These are phyloP conservation scores for Lizanozyma gosingica DNA, from an alignment of 1,139 yeast species.

Conservation along the genomic window DNA sequence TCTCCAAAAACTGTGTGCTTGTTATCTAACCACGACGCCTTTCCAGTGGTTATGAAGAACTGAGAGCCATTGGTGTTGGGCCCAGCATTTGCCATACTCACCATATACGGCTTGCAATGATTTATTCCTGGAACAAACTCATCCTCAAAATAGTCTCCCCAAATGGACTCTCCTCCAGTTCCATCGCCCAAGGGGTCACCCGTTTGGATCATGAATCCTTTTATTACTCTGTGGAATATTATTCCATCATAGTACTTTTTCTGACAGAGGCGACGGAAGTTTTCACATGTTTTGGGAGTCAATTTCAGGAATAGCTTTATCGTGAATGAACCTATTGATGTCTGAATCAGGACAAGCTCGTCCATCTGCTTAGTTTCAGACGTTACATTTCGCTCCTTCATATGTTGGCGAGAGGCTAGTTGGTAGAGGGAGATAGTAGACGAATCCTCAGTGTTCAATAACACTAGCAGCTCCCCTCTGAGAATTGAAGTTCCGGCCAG, in stretches of 20 bases:
- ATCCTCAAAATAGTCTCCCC: slow-evolving; percentile 32
- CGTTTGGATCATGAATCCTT: slow-evolving; percentile 43
- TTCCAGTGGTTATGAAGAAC: slow-evolving; percentile 64
- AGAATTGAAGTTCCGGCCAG: background rate
- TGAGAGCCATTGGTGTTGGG: slow-evolving; percentile 95
- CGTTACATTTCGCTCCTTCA: background rate
- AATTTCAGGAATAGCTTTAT: slow-evolving; percentile 24
- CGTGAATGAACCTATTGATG: slow-evolving; percentile 38
- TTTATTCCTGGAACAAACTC: slow-evolving; percentile 28
- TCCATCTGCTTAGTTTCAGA: slow-evolving; percentile 2
- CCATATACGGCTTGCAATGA: slow-evolving; percentile 33
- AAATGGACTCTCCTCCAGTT: slow-evolving; percentile 36
- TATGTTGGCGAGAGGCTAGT: background rate
- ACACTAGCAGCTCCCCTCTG: background rate
- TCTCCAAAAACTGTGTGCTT: slow-evolving; percentile 96
- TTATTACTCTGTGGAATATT: slow-evolving; percentile 39
- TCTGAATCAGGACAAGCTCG: slow-evolving; percentile 24
- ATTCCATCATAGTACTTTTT: slow-evolving; percentile 31
- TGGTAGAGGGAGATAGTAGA: too few relatives aligned
- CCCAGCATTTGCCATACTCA: slow-evolving; percentile 78
- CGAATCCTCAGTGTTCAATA: background rate
- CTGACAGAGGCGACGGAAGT: slow-evolving; percentile 28
- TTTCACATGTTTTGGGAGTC: slow-evolving; percentile 37
- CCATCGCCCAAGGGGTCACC: slow-evolving; percentile 47
- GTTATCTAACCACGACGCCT: slow-evolving; percentile 60